A percentile compares a stretch with the other conserved stretches of the same genome.
These are phyloP conservation scores for Forsythia suspensa DNA, from an alignment of 257 asterid genomes.

Conservation along the genomic window DNA sequence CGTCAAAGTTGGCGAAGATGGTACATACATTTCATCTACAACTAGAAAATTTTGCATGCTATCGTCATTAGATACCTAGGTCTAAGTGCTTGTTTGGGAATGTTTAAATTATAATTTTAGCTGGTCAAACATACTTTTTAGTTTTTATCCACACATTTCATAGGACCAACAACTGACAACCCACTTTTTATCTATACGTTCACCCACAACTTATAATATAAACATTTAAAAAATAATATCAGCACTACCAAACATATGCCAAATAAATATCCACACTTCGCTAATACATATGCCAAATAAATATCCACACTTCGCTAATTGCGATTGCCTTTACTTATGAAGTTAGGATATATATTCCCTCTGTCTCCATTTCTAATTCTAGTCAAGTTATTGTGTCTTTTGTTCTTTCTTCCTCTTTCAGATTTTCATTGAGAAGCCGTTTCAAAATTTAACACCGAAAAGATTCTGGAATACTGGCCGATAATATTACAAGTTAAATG, in stretches of 20 bases:
- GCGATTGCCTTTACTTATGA: background rate
- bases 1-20: conserved; percentile 75
- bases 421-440: background rate
- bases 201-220: too few species aligned
- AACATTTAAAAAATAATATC: too few species aligned
- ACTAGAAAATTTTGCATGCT: background rate
- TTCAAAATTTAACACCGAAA: background rate
- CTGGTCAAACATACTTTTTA: too few species aligned
- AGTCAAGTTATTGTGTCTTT: background rate
- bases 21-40: conserved; percentile 34
- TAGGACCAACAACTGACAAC: too few species aligned
- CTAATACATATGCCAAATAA: background rate
- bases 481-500: background rate
- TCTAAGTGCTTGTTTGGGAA: background rate
- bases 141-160: too few species aligned
- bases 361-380: background rate
- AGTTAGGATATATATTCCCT: background rate
- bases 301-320: background rate
- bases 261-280: background rate
- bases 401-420: background rate
- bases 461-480: background rate
- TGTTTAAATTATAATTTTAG: too few species aligned
- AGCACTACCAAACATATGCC: too few species aligned
- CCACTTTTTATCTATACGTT: too few species aligned
- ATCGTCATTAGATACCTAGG: background rate